Evolutionary conservation across 1,284 basidiomycete species (phyloP).

Genomic region (Xerocomus minutiporus): DNA sequence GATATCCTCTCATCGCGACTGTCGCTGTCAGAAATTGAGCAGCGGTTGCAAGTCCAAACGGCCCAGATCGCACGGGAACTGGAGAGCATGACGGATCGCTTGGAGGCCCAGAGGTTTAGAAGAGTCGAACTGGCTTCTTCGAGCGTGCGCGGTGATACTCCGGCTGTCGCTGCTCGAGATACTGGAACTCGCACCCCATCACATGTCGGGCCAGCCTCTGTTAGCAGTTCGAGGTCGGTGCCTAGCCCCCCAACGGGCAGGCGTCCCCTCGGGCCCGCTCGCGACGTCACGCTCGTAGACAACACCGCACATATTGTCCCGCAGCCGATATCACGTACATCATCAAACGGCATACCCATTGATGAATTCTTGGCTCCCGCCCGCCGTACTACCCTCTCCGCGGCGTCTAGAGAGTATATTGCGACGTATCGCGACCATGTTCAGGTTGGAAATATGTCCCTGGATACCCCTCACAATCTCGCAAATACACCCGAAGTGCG

Average conservation of each 20-base stretch:
- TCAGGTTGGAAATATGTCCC: constrained; percentile 6
- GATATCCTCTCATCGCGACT: constrained; percentile 16
- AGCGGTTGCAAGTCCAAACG: constrained; percentile 28
- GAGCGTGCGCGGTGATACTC: constrained; percentile 10
- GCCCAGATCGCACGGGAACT: constrained; percentile 35
- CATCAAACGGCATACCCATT: constrained; percentile 23
- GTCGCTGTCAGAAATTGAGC: constrained; percentile 27
- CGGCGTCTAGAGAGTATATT: constrained; percentile 24
- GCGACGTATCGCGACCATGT: constrained; percentile 14
- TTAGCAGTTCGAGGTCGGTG: constrained; percentile 6
- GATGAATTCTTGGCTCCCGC: constrained; percentile 15
- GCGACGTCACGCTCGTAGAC: constrained; percentile 20
- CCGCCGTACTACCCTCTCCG: constrained; percentile 19
- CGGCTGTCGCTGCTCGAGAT: neutral
- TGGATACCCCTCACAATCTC: constrained; percentile 21
- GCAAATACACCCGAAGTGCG: constrained; percentile 26
- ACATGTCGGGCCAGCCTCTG: constrained; percentile 1
- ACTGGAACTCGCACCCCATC: neutral
- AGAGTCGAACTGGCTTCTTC: constrained; percentile 22
- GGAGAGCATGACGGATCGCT: constrained; percentile 28
- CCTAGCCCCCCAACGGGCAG: constrained; percentile 7
- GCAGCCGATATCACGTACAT: constrained; percentile 26
- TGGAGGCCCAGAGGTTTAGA: constrained; percentile 22
- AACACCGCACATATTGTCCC: constrained; percentile 20
- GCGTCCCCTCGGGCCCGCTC: constrained; percentile 16